Conservation (phyloP, 2,329 filamentous ascomycete species). For the Alternaria sp. region DNA sequence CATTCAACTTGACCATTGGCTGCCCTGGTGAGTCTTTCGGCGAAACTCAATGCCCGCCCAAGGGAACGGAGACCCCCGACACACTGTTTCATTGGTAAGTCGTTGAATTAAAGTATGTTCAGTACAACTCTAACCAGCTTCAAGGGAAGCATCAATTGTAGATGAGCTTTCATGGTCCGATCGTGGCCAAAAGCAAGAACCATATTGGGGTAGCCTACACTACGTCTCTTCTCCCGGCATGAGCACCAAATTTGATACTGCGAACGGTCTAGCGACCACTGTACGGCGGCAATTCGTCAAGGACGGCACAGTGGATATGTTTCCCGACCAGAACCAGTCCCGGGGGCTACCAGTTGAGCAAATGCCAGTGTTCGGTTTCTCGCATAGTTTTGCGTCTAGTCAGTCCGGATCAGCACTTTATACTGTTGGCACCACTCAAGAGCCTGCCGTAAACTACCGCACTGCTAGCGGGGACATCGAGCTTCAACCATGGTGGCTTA, state of each 20-base stretch:
- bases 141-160: neutral
- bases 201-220: neutral
- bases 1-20: neutral
- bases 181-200: neutral
- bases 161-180: neutral
- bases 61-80: neutral
- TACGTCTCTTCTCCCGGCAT: neutral
- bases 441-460: neutral
- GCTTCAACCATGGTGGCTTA: neutral
- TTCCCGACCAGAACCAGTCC: neutral
- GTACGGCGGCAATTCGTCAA: neutral
- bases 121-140: neutral
- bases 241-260: neutral
- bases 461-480: neutral
- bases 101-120: too few relatives aligned
- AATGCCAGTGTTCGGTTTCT: neutral
- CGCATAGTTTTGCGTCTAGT: neutral
- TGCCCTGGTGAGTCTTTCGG: neutral
- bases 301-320: neutral
- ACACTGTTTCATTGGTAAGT: neutral
- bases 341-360: fast-evolving
- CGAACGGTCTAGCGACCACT: neutral
- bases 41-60: neutral
- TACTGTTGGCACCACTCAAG: neutral
- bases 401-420: neutral